A percentile compares a stretch with the other conserved stretches of the same genome.
phyloP scores from a whole-genome alignment of 306 rosid genomes.

The Rosa chinensis region DNA sequence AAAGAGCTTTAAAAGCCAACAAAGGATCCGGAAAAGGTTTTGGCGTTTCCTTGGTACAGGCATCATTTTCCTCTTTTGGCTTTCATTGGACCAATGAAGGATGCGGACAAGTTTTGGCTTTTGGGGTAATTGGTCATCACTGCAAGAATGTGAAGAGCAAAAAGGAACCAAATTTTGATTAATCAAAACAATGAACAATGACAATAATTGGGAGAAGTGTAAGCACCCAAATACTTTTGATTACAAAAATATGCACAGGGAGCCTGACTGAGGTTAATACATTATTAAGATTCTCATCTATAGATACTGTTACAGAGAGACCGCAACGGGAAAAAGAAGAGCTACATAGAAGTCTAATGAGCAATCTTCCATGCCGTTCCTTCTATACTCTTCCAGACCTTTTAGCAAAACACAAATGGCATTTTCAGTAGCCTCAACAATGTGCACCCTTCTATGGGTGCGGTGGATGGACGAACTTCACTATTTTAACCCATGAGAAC shows the following conservation, averaged over 20 bases:
- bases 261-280: constrained; percentile 2
- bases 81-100: background rate
- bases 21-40: background rate
- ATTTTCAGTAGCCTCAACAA: constrained; percentile 29
- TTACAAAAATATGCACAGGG: constrained; percentile 19
- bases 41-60: background rate
- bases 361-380: constrained; percentile 12
- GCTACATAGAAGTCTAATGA: constrained; percentile 1
- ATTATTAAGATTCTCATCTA: constrained; percentile 3
- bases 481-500: constrained; percentile 26
- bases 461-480: constrained; percentile 11
- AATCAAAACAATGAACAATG: background rate
- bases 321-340: constrained; percentile 3
- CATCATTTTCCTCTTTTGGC: background rate
- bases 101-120: background rate
- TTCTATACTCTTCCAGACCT: constrained; percentile 20
- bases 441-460: constrained; percentile 29
- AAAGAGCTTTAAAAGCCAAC: no score
- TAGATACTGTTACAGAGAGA: constrained; percentile 11
- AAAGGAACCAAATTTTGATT: background rate
- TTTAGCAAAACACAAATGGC: constrained; percentile 19
- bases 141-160: background rate
- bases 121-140: background rate
- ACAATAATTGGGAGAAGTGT: background rate
- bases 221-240: background rate